These are phyloP conservation scores for Pilobolus umbonatus DNA, from an alignment of 192 early-diverging fungal species.

Conservation along the genomic window DNA sequence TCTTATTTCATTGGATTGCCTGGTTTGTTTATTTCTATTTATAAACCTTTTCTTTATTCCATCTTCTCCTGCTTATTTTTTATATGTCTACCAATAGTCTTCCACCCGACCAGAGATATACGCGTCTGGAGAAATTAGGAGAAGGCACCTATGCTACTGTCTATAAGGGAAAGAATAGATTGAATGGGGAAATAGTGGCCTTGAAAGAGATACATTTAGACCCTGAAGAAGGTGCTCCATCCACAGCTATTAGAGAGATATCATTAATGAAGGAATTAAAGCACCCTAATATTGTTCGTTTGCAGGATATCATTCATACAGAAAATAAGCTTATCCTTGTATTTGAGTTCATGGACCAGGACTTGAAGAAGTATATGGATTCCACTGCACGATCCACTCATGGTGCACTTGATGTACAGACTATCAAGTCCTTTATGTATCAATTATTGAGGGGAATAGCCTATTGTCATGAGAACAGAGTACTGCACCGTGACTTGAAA, in stretches of 20 bases:
- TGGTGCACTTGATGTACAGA: slow-evolving; percentile 56
- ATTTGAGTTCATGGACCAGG: slow-evolving; percentile 86
- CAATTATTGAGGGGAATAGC: slow-evolving; percentile 77
- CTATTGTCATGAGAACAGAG: slow-evolving; percentile 80
- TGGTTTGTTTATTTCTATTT: too few species aligned
- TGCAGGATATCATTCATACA: slow-evolving; percentile 82
- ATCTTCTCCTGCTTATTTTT: not conserved
- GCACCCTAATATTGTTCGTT: slow-evolving; percentile 85
- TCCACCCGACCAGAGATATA: slow-evolving; percentile 47
- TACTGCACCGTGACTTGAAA: slow-evolving; percentile 80
- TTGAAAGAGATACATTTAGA: slow-evolving; percentile 94
- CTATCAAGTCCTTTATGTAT: slow-evolving; percentile 79
- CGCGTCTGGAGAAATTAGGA: slow-evolving; percentile 88
- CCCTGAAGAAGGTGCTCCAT: slow-evolving; percentile 91
- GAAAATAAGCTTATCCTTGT: slow-evolving; percentile 81
- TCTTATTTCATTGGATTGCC: too few species aligned
- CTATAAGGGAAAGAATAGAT: slow-evolving; percentile 76
- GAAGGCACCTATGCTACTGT: slow-evolving; percentile 96
- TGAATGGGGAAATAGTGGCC: slow-evolving; percentile 83
- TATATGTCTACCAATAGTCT: slow-evolving; percentile 1
- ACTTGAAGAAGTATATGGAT: slow-evolving; percentile 86
- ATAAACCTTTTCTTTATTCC: not conserved
- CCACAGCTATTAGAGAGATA: slow-evolving; percentile 97
- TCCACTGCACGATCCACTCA: slow-evolving; percentile 56
- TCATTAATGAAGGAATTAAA: slow-evolving; percentile 95